These are phyloP conservation scores for Trichoderma sp. DNA, from an alignment of 2,329 filamentous ascomycete genomes.

Conservation along the genomic window DNA sequence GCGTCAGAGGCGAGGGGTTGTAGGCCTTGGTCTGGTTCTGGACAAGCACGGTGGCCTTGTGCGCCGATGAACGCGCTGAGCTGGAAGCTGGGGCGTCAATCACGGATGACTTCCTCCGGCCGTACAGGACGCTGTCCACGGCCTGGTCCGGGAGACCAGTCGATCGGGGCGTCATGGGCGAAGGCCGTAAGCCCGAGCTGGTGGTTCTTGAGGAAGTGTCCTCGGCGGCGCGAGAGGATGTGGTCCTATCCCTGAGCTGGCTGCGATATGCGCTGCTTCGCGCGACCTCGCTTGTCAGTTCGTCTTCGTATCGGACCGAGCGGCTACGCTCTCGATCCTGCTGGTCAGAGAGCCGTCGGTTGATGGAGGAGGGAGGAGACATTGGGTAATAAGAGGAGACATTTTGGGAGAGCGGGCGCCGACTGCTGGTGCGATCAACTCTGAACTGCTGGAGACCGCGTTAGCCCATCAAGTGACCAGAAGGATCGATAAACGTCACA, in stretches of 20 bases:
- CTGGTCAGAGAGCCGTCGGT: constrained; percentile 60
- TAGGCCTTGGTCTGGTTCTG: constrained; percentile 45
- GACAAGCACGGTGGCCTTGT: constrained; percentile 42
- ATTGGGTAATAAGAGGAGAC: constrained; percentile 51
- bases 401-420: constrained; percentile 57
- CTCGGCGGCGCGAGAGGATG: constrained; percentile 45
- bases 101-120: constrained; percentile 49
- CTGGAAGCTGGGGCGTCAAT: constrained; percentile 49
- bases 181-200: constrained; percentile 44
- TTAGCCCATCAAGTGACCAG: not conserved
- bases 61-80: constrained; percentile 48
- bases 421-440: constrained; percentile 49
- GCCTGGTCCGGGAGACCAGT: constrained; percentile 50
- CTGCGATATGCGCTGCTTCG: constrained; percentile 51
- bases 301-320: constrained; percentile 46
- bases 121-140: constrained; percentile 37
- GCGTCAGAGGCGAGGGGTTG: constrained; percentile 63
- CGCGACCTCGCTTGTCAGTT: constrained; percentile 45
- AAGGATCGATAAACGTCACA: too few species aligned
- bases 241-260: constrained; percentile 40
- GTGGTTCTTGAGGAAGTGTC: constrained; percentile 41
- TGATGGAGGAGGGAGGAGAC: constrained; percentile 52
- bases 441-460: constrained; percentile 47
- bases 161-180: constrained; percentile 54
- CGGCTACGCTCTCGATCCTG: constrained; percentile 47